Conservation (phyloP, 2,329 filamentous ascomycete species). For the Hortaea werneckii region DNA sequence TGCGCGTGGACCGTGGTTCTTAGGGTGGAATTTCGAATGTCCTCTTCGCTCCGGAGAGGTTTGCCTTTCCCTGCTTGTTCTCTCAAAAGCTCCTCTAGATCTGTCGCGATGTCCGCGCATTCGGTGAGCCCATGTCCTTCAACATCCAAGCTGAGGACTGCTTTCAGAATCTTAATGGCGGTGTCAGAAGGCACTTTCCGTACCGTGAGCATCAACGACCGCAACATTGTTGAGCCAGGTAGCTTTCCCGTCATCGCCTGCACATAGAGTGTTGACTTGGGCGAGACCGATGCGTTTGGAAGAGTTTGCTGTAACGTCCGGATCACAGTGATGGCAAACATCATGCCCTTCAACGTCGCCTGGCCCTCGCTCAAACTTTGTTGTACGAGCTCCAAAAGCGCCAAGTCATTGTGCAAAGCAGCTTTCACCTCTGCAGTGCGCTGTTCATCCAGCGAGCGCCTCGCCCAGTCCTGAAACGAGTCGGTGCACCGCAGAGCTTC, state of each 20-base stretch:
- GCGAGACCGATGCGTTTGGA: conserved; percentile 26
- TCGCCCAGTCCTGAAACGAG: conserved; percentile 49
- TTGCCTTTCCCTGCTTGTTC: conserved; percentile 7
- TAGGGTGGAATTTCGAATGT: conserved; percentile 56
- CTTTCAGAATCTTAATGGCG: conserved; percentile 32
- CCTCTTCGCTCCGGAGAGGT: conserved; percentile 63
- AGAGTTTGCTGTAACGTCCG: conserved; percentile 28
- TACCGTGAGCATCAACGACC: conserved; percentile 47
- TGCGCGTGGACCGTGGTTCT: conserved; percentile 72
- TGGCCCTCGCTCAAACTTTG: conserved; percentile 25
- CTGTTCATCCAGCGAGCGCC: conserved; percentile 19
- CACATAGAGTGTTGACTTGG: conserved; percentile 46
- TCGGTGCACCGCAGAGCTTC: conserved; percentile 58
- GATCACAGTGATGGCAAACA: conserved; percentile 26
- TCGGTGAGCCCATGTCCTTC: background rate
- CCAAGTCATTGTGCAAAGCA: conserved; percentile 51
- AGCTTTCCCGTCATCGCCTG: conserved; percentile 50
- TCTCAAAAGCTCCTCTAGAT: conserved; percentile 16
- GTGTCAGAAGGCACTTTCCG: conserved; percentile 51
- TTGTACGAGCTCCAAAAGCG: conserved; percentile 39
- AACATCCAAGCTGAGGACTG: conserved; percentile 3
- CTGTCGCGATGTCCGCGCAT: conserved; percentile 4
- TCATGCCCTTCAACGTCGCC: conserved; percentile 24
- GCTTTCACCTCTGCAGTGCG: conserved; percentile 30
- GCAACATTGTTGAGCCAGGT: conserved; percentile 39